Evolutionary conservation across 2,329 filamentous ascomycete genomes (phyloP).

Genomic region (Fonsecaea multimorphosa): DNA sequence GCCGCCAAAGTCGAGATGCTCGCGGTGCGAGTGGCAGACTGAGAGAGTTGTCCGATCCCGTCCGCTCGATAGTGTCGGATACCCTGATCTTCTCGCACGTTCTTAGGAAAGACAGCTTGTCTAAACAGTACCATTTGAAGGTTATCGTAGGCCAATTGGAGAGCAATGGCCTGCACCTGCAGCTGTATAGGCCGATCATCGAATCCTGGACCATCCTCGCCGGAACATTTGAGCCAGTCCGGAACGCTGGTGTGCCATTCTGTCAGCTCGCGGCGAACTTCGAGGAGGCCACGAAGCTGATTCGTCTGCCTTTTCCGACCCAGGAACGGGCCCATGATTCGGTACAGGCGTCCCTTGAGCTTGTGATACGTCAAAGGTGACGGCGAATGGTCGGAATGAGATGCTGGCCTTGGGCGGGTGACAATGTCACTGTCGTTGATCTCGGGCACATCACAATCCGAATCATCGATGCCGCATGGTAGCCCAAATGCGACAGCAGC

Average conservation of each 20-base stretch:
- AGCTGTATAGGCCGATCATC: background rate
- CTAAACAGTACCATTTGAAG: slow-evolving; percentile 20
- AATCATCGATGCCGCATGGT: slow-evolving; percentile 18
- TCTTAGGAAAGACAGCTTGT: slow-evolving; percentile 11
- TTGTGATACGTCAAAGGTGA: slow-evolving; percentile 17
- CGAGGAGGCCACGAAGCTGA: background rate
- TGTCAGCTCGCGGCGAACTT: slow-evolving; percentile 1
- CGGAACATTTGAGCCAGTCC: background rate
- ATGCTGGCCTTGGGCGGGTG: background rate
- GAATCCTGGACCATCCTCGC: background rate
- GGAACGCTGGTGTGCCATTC: background rate
- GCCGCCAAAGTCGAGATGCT: slow-evolving; percentile 13
- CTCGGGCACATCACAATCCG: slow-evolving; percentile 20
- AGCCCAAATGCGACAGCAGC: slow-evolving; percentile 19
- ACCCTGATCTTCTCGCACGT: background rate
- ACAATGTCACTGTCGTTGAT: background rate
- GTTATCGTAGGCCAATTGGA: slow-evolving; percentile 19
- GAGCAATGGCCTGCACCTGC: slow-evolving; percentile 13
- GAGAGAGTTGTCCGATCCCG: slow-evolving; percentile 6
- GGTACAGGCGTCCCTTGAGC: slow-evolving; percentile 17
- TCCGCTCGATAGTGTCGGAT: background rate
- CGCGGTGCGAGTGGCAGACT: slow-evolving; percentile 17
- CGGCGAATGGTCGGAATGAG: background rate
- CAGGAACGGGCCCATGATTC: slow-evolving; percentile 21
- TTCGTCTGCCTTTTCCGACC: slow-evolving; percentile 16